phyloP scores from a whole-genome alignment of 495 filamentous ascomycete genomes.

The Podospora pseudopauciseta region DNA sequence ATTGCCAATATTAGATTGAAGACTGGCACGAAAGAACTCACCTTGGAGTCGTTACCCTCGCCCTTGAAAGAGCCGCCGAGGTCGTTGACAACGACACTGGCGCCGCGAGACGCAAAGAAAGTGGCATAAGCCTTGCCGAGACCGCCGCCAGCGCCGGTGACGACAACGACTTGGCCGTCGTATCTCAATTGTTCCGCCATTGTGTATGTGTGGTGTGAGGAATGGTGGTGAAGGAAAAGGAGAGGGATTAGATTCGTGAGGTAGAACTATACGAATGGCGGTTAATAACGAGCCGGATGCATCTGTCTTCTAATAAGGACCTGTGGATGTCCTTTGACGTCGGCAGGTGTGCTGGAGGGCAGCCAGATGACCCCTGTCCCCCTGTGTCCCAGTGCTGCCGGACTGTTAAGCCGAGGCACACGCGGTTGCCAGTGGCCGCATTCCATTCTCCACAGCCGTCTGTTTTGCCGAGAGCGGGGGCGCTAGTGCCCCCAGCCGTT shows the following conservation, averaged over 20 bases:
- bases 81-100: constrained; percentile 97
- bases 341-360: constrained; percentile 17
- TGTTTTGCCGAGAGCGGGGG: constrained; percentile 28
- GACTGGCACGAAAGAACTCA: constrained; percentile 33
- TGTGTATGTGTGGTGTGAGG: constrained; percentile 27
- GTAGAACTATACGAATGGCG: constrained; percentile 4
- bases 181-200: constrained; percentile 81
- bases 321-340: constrained; percentile 14
- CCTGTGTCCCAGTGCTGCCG: constrained; percentile 17
- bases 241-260: constrained; percentile 1
- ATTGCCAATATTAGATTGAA: neutral
- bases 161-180: constrained; percentile 94
- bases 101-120: constrained; percentile 89
- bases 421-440: constrained; percentile 16
- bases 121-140: constrained; percentile 87
- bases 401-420: constrained; percentile 27
- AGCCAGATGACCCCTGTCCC: neutral
- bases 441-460: constrained; percentile 15
- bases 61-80: constrained; percentile 92
- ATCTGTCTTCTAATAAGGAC: constrained; percentile 12
- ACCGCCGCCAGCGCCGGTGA: constrained; percentile 94
- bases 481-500: constrained; percentile 4
- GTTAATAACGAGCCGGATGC: constrained; percentile 6
- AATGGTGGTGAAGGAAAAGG: constrained; percentile 13
- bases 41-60: constrained; percentile 84